phyloP scores from a whole-genome alignment of 2,329 filamentous ascomycete species.

The Geosmithia morbida region DNA sequence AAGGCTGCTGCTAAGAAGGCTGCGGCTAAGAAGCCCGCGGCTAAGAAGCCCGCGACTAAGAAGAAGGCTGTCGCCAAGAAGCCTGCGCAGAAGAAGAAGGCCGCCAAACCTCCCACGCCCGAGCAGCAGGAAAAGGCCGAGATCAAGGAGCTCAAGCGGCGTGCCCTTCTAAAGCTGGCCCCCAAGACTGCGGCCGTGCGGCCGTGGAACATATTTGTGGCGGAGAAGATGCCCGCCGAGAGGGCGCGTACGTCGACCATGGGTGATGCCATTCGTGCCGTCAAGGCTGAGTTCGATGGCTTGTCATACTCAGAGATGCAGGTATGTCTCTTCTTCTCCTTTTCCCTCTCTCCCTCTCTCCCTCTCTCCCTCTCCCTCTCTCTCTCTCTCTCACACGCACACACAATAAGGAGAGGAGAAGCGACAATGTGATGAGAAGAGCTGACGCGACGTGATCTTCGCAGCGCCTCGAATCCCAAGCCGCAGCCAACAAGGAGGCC shows the following conservation, averaged over 20 bases:
- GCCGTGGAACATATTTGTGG: constrained; percentile 23
- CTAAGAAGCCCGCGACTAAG: background rate
- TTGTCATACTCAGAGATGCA: constrained; percentile 25
- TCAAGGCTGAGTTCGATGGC: constrained; percentile 20
- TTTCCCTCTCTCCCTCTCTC: background rate
- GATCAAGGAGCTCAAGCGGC: constrained; percentile 21
- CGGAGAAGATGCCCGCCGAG: constrained; percentile 12
- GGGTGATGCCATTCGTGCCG: constrained; percentile 8
- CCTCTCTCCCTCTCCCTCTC: constrained; percentile 1
- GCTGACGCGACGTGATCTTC: background rate
- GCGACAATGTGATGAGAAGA: background rate
- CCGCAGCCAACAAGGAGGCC: constrained; percentile 21
- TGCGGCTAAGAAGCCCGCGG: constrained; percentile 12
- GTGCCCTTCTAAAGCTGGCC: constrained; percentile 22
- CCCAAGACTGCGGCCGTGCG: constrained; percentile 16
- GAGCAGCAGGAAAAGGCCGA: constrained; percentile 22
- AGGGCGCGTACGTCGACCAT: constrained; percentile 1
- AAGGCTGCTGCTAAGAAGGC: constrained; percentile 12
- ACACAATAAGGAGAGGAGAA: no score
- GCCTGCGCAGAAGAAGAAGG: constrained; percentile 17
- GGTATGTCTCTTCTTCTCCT: constrained; percentile 19
- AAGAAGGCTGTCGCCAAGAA: constrained; percentile 14
- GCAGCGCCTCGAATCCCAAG: constrained; percentile 20
- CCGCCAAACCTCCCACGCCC: constrained; percentile 18
- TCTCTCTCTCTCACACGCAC: no score